A percentile compares a stretch with the other conserved stretches of the same genome.
Conservation (phyloP, 495 filamentous ascomycete species). For the Xylaria cubensis region DNA sequence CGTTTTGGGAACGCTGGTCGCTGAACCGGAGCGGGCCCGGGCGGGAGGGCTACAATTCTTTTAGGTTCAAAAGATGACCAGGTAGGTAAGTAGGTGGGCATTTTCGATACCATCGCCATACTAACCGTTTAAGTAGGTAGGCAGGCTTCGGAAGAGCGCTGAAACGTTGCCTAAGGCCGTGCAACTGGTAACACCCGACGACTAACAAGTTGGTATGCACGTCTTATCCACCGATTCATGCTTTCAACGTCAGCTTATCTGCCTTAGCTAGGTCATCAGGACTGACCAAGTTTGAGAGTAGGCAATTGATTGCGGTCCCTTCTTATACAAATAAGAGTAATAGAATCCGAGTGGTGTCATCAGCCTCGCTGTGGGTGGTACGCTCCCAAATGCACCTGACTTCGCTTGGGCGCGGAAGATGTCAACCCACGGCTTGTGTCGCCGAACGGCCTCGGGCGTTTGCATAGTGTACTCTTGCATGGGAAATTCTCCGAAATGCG, state of each 20-base stretch:
- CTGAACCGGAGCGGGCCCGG: not conserved
- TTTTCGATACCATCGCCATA: not conserved
- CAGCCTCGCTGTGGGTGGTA: not conserved
- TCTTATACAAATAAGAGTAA: not conserved
- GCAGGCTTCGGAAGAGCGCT: not conserved
- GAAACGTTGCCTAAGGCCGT: not conserved
- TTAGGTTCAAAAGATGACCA: not conserved
- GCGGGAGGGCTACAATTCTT: not conserved
- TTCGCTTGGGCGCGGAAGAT: conserved; percentile 17
- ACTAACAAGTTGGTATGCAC: not conserved
- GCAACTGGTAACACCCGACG: not conserved
- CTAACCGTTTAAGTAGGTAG: too few relatives aligned
- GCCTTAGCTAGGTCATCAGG: not conserved
- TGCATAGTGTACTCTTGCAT: conserved; percentile 12
- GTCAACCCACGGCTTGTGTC: not conserved
- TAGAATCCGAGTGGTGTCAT: not conserved
- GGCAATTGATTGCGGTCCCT: conserved; percentile 7
- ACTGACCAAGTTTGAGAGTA: not conserved
- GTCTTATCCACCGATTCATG: not conserved
- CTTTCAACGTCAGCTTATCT: not conserved
- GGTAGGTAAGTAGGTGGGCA: too few relatives aligned
- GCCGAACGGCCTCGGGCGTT: conserved; percentile 15
- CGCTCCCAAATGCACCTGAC: not conserved
- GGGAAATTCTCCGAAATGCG: conserved; percentile 21
- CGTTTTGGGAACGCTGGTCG: not conserved